These are phyloP conservation scores for Penicillium cataractarum DNA, from an alignment of 495 filamentous ascomycete genomes.

Conservation along the genomic window DNA sequence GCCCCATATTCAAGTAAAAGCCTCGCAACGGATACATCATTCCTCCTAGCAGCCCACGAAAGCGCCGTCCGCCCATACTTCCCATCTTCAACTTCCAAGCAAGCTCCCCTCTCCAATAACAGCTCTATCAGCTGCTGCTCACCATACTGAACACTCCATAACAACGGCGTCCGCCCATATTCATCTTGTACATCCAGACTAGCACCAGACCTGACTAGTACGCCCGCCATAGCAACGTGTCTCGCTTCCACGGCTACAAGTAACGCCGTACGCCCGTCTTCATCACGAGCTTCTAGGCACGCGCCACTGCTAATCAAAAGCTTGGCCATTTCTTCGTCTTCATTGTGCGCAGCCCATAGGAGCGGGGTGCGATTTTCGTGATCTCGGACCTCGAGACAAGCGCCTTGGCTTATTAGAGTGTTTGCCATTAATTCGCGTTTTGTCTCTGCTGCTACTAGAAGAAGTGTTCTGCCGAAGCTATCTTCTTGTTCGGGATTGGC, in stretches of 20 bases:
- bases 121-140: not conserved
- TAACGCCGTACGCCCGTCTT: not conserved
- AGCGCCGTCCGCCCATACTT: slow-evolving; percentile 3
- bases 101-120: not conserved
- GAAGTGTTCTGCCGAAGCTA: not conserved
- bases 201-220: not conserved
- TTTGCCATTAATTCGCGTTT: not conserved
- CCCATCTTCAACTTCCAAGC: not conserved
- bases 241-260: not conserved
- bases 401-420: not conserved
- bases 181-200: not conserved
- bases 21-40: not conserved
- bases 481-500: not conserved
- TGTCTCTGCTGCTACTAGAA: not conserved
- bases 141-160: slow-evolving; percentile 1
- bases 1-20: not conserved
- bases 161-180: not conserved
- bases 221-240: not conserved
- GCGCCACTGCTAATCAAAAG: not conserved
- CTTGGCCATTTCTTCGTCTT: not conserved
- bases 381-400: not conserved
- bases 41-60: not conserved
- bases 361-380: not conserved
- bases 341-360: not conserved
- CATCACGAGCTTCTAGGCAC: not conserved